Base-by-base conservation (phyloP, 1,284 basidiomycete species). In the Heterobasidion parviporum region DNA sequence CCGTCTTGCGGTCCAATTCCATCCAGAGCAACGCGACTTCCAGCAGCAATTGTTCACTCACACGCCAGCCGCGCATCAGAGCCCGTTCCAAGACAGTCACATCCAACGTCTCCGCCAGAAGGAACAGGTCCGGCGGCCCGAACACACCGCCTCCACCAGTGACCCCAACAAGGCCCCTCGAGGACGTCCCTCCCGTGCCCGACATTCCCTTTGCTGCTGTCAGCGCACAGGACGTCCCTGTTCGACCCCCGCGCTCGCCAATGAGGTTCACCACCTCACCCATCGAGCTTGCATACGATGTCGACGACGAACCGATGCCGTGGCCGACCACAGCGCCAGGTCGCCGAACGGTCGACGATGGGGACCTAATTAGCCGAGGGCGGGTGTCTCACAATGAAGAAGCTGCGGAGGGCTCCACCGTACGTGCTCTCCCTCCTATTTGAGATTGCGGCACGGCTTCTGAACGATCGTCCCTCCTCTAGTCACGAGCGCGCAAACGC, bases 1-100 rank as follows among this genome's bases (percentile, higher is more conserved):
- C 63, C 55, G 55, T 66, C 59, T 56, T 68, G 47, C 76, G 76
- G 63, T 72, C 76, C 47, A 74, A 74, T 56, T 77, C 75, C 9
- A 58, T 66, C 52, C 69, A 70, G 20, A 76, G 74, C 60, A 75
- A 70, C n/a, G 65, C 68, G 58, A 72, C 70, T 60, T 64, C 62
- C 54, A 53, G 55, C 45, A 74, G 68, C 60, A 66, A 64, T 32
- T 56, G 66, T 55, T 68, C 65, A 20, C 65, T 72, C 45, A 59
- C 62, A 53, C 69, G 70, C 51, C 62, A 68, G 54, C 65, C 70
- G 54, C 67, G 68, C 53, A 70, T 67, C 45, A 63, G 64, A 57
- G 41, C 61, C 18, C 60, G 60, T 35, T 64, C 67, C 35, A 63
- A 68, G 56, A 64, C 68, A 12, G 59, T 67, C 57, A 66, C 64